phyloP scores from a whole-genome alignment of 225 moss, liverwort and hornwort genomes.

The Physcomitrium patens region DNA sequence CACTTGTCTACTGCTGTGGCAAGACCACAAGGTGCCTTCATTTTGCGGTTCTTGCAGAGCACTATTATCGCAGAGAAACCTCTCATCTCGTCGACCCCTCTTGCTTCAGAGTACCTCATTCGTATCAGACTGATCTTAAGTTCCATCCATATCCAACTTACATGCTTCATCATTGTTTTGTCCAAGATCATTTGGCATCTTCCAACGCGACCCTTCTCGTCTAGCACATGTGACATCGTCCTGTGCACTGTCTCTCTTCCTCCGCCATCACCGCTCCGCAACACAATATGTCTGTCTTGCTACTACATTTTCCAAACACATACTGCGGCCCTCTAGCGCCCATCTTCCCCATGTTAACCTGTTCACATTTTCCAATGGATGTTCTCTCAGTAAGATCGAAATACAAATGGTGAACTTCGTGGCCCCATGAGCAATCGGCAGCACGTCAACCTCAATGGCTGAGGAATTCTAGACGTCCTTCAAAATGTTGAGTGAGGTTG shows the following conservation, averaged over 20 bases:
- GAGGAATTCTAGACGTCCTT: slow-evolving; percentile 11
- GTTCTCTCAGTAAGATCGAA: slow-evolving; percentile 17
- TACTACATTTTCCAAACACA: background rate
- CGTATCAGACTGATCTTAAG: slow-evolving; percentile 25
- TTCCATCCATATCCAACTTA: slow-evolving; percentile 20
- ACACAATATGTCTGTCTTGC: slow-evolving; percentile 23
- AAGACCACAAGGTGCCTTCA: too few relatives aligned
- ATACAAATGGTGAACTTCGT: slow-evolving; percentile 5
- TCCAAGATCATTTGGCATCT: slow-evolving; percentile 9
- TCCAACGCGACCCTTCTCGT: slow-evolving; percentile 18
- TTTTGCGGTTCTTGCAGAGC: too few relatives aligned
- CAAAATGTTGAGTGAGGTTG: background rate
- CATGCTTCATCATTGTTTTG: slow-evolving; percentile 24
- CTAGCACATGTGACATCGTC: slow-evolving; percentile 28
- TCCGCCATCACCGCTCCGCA: slow-evolving; percentile 21
- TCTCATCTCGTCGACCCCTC: slow-evolving; percentile 39
- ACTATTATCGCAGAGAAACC: too few relatives aligned
- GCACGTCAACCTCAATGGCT: slow-evolving; percentile 12
- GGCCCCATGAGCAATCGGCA: background rate
- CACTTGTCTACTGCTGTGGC: too few relatives aligned
- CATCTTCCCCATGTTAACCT: slow-evolving; percentile 6
- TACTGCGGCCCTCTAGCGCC: slow-evolving; percentile 9
- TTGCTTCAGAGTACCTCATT: slow-evolving; percentile 36
- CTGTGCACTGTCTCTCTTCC: slow-evolving; percentile 15
- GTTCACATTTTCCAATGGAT: background rate